phyloP scores from a whole-genome alignment of 306 rosid genomes.

The Dryas drummondii region DNA sequence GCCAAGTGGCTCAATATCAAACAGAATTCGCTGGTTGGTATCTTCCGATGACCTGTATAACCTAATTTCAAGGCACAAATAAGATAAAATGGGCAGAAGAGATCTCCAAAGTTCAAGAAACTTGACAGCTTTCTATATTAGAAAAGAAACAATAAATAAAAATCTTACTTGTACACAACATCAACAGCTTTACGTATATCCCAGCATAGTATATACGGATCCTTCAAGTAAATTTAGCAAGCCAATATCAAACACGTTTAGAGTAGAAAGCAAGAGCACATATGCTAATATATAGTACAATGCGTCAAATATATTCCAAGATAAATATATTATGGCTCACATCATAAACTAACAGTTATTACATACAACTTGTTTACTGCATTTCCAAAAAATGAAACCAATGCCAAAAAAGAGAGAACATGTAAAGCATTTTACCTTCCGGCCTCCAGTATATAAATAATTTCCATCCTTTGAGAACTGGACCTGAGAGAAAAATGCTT shows the following conservation, averaged over 20 bases:
- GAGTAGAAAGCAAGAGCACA: conserved; percentile 13
- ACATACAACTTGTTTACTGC: not conserved
- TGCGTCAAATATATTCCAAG: not conserved
- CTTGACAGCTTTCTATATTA: not conserved
- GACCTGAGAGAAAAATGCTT: conserved; percentile 57
- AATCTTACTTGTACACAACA: conserved; percentile 80
- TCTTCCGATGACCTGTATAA: conserved; percentile 77
- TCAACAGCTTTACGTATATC: conserved; percentile 92
- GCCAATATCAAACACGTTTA: conserved; percentile 20
- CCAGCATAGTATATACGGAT: conserved; percentile 97
- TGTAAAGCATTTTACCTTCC: conserved; percentile 54
- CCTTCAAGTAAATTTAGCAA: conserved; percentile 53
- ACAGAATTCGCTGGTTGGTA: conserved; percentile 88
- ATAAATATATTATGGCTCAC: too few relatives aligned
- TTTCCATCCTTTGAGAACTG: conserved; percentile 95
- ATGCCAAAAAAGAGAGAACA: conserved; percentile 7
- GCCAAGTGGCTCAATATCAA: conserved; percentile 90
- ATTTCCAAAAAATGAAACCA: not conserved
- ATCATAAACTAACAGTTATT: not conserved
- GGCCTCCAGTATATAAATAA: conserved; percentile 86
- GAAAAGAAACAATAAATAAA: conserved; percentile 13
- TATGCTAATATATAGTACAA: conserved; percentile 5
- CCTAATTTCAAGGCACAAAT: conserved; percentile 43
- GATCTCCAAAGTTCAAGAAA: not conserved
- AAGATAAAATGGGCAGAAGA: not conserved